Percentiles rank a stretch among this genome's conserved stretches.
These are phyloP conservation scores for Aspergillus mulundensis DNA, from an alignment of 495 filamentous ascomycete genomes.

Conservation along the genomic window DNA sequence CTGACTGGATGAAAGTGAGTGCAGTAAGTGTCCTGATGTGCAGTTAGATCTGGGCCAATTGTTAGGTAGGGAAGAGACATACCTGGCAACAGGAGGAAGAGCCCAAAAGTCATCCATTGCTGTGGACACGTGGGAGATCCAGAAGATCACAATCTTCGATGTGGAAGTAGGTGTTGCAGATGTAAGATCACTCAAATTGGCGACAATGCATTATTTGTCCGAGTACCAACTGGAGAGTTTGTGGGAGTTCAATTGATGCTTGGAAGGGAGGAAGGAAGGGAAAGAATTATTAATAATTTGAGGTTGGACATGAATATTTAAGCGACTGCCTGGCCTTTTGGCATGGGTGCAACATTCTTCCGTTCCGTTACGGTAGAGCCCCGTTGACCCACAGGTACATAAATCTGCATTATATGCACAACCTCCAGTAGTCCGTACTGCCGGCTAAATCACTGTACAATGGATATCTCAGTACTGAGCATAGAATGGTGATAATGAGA, in stretches of 20 bases:
- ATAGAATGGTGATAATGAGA: too few relatives aligned
- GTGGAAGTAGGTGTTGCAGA: neutral
- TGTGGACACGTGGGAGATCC: slow-evolving; percentile 14
- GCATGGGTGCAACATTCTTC: slow-evolving; percentile 10
- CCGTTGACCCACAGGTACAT: neutral
- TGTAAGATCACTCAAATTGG: neutral
- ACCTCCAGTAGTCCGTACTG: neutral
- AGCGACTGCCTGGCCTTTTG: slow-evolving; percentile 10
- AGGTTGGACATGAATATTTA: neutral
- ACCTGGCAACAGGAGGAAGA: slow-evolving; percentile 69
- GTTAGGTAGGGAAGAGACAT: slow-evolving; percentile 11
- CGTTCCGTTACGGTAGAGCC: slow-evolving; percentile 6
- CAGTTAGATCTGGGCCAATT: neutral
- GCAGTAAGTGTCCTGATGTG: slow-evolving; percentile 63
- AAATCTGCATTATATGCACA: neutral
- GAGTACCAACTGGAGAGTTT: neutral
- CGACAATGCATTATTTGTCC: slow-evolving; percentile 12
- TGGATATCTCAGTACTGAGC: too few relatives aligned
- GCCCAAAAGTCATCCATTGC: slow-evolving; percentile 65
- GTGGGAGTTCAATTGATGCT: neutral
- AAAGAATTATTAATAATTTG: neutral
- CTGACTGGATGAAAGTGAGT: slow-evolving; percentile 59
- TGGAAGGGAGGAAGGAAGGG: neutral
- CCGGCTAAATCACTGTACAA: too few relatives aligned
- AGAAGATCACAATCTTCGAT: slow-evolving; percentile 12